Evolutionary conservation across 1,284 basidiomycete genomes (phyloP).

Genomic region (Ceratorhiza oryzae-sativae): DNA sequence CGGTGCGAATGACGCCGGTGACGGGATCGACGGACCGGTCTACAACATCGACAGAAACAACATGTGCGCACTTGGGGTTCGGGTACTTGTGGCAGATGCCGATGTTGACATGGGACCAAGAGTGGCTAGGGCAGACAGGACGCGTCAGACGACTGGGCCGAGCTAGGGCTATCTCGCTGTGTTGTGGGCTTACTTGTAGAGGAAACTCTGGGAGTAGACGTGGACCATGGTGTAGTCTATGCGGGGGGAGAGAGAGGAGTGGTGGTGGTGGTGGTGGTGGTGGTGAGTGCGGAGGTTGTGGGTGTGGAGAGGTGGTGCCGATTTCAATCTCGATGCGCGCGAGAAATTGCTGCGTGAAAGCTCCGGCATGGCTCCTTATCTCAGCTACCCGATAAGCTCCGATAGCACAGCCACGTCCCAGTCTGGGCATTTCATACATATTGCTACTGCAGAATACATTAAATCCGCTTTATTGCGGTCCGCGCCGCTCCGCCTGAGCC

Average conservation of each 20-base stretch:
- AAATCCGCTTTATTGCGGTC: slow-evolving; percentile 30
- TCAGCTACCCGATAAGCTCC: slow-evolving; percentile 27
- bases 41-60: slow-evolving; percentile 88
- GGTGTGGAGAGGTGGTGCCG: slow-evolving; percentile 26
- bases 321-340: not conserved
- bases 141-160: slow-evolving; percentile 9
- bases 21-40: slow-evolving; percentile 81
- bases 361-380: slow-evolving; percentile 10
- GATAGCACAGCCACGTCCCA: slow-evolving; percentile 4
- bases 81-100: slow-evolving; percentile 97
- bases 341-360: slow-evolving; percentile 30
- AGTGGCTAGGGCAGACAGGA: slow-evolving; percentile 61
- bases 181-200: slow-evolving; percentile 46
- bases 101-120: slow-evolving; percentile 85
- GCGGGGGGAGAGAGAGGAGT: slow-evolving; percentile 22
- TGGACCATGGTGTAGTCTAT: slow-evolving; percentile 43
- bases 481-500: slow-evolving; percentile 45
- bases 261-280: slow-evolving; percentile 22
- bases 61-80: slow-evolving; percentile 91
- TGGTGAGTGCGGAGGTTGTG: not conserved
- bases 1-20: slow-evolving; percentile 88
- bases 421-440: not conserved
- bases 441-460: not conserved
- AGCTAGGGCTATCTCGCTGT: not conserved
- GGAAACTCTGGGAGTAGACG: slow-evolving; percentile 47